phyloP scores from a whole-genome alignment of 768 basidiomycete genomes.

The Hygrophorus russula region DNA sequence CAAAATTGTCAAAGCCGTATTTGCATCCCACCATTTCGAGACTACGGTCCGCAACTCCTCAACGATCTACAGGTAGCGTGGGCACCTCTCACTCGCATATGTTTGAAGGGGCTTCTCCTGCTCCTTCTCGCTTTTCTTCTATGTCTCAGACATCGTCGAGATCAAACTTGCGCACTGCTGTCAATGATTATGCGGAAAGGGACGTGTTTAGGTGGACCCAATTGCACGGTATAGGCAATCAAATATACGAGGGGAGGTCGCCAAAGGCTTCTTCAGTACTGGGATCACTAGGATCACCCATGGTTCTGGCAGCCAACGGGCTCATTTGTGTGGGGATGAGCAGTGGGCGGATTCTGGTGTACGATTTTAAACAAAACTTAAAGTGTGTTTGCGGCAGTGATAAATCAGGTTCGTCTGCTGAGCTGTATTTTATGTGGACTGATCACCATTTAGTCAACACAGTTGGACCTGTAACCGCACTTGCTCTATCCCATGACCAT shows the following conservation, averaged over 20 bases:
- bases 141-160: constrained; percentile 59
- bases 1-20: constrained; percentile 43
- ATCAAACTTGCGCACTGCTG: constrained; percentile 31
- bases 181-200: constrained; percentile 19
- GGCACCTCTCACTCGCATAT: constrained; percentile 32
- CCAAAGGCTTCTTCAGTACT: constrained; percentile 54
- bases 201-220: constrained; percentile 73
- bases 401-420: constrained; percentile 37
- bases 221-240: constrained; percentile 45
- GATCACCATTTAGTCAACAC: constrained; percentile 31
- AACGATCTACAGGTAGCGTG: constrained; percentile 31
- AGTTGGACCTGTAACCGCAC: constrained; percentile 73
- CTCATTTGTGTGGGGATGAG: constrained; percentile 85
- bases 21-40: constrained; percentile 69
- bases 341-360: constrained; percentile 67
- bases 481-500: constrained; percentile 88
- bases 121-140: constrained; percentile 56
- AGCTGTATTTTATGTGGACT: constrained; percentile 4
- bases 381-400: constrained; percentile 72
- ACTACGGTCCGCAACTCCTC: constrained; percentile 59
- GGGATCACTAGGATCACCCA: constrained; percentile 58
- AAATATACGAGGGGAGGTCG: constrained; percentile 40
- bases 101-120: constrained; percentile 35
- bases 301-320: constrained; percentile 76
- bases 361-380: constrained; percentile 84